These are phyloP conservation scores for Cucumis hystrix DNA, from an alignment of 306 rosid genomes.

Conservation along the genomic window DNA sequence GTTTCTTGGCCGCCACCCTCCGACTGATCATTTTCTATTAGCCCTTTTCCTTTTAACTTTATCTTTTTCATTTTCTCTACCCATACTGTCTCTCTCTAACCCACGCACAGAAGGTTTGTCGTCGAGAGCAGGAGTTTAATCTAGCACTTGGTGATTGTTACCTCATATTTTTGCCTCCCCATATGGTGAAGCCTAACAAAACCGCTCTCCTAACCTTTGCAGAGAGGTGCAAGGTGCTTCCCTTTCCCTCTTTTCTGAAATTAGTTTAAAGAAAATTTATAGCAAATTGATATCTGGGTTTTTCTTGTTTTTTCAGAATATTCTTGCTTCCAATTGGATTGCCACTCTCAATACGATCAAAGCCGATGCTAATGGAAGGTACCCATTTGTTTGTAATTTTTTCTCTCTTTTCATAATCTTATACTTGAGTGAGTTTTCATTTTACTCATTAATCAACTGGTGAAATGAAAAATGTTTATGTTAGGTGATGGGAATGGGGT, in stretches of 20 bases:
- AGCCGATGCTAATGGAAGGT: slow-evolving; percentile 81
- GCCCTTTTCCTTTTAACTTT: no score
- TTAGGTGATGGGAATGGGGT: not conserved
- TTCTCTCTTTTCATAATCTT: not conserved
- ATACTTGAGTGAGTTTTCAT: not conserved
- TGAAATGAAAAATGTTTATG: not conserved
- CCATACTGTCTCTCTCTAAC: no score
- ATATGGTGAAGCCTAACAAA: slow-evolving; percentile 35
- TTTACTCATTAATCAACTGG: not conserved
- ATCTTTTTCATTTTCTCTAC: no score
- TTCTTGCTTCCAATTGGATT: slow-evolving; percentile 78
- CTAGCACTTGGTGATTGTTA: slow-evolving; percentile 21
- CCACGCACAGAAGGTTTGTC: no score
- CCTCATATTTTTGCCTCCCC: not conserved
- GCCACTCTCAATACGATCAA: slow-evolving; percentile 71
- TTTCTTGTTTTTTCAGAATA: slow-evolving; percentile 30
- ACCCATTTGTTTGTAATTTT: not conserved
- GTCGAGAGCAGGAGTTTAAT: not conserved
- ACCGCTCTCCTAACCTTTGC: slow-evolving; percentile 49
- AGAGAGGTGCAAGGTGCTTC: slow-evolving; percentile 68
- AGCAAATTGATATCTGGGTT: not conserved
- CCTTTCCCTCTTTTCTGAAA: slow-evolving; percentile 4
- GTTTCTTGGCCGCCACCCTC: no score
- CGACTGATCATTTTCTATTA: no score
- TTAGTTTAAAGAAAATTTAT: not conserved